phyloP scores from a whole-genome alignment of 208 protist genomes.

The Acanthamoeba lenticulata region DNA sequence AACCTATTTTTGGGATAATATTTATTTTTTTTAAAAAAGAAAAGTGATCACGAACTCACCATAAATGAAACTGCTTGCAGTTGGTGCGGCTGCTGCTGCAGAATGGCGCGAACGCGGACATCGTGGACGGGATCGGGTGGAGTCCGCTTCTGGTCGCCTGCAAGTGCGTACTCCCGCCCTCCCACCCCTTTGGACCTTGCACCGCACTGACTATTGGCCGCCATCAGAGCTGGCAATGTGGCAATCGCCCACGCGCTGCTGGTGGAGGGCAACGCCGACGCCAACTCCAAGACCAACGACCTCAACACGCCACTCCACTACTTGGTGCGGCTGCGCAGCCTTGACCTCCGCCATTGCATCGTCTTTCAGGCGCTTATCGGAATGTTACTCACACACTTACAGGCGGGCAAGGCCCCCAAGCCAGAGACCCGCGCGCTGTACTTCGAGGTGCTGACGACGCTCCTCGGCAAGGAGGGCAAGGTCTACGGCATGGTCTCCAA shows the following conservation, averaged over 20 bases:
- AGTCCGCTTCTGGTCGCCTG: not conserved
- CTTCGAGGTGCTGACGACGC: not conserved
- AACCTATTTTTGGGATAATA: no score
- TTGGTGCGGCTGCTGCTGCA: not conserved
- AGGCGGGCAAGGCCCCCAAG: not conserved
- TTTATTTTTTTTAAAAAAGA: no score
- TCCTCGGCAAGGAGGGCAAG: conserved; percentile 2
- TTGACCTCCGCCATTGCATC: no score
- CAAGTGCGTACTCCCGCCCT: not conserved
- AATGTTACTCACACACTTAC: not conserved
- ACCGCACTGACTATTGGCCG: no score
- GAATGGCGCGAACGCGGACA: not conserved
- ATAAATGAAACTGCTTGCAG: no score
- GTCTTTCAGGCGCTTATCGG: no score
- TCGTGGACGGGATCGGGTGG: not conserved
- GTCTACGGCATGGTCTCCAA: conserved; percentile 27
- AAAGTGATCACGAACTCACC: no score
- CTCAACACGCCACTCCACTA: conserved; percentile 39
- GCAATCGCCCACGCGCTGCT: not conserved
- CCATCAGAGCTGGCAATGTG: not conserved
- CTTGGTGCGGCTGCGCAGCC: no score
- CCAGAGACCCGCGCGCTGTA: not conserved
- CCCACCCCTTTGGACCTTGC: no score
- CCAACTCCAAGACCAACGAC: conserved; percentile 19
- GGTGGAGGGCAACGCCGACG: not conserved